A percentile compares a stretch with the other conserved stretches of the same genome.
phyloP scores from a whole-genome alignment of 2,329 filamentous ascomycete genomes.

The Cladosporium oxysporum region DNA sequence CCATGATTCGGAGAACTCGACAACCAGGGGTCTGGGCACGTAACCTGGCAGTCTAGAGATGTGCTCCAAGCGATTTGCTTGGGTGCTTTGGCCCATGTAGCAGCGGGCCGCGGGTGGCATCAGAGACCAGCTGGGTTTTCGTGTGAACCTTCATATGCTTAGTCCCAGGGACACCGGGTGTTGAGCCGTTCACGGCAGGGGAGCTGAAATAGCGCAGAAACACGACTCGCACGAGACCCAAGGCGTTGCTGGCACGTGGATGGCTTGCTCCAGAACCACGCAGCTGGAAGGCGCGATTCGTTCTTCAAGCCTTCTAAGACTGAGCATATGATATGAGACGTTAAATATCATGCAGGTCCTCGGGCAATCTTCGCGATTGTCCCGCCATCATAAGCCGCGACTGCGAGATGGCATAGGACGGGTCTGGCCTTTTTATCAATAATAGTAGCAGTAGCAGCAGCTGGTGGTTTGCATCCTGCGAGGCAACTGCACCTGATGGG shows the following conservation, averaged over 20 bases:
- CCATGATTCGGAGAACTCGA: conserved; percentile 12
- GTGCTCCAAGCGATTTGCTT: conserved; percentile 2
- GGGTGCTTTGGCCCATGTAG: background rate
- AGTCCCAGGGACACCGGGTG: background rate
- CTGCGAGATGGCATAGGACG: background rate
- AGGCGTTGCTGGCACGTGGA: background rate
- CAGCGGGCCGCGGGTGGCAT: background rate
- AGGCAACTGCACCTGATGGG: background rate
- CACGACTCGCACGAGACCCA: background rate
- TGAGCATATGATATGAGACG: background rate
- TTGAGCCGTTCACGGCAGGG: conserved; percentile 1
- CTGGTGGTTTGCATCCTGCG: background rate
- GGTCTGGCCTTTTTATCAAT: background rate
- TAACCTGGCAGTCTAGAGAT: conserved; percentile 5
- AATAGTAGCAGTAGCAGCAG: background rate
- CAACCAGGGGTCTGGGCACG: conserved; percentile 6
- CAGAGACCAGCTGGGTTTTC: background rate
- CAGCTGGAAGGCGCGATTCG: background rate
- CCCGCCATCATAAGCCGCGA: background rate
- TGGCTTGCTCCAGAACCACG: background rate
- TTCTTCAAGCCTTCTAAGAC: background rate
- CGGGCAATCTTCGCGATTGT: background rate
- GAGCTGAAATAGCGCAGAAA: background rate
- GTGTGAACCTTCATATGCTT: conserved; percentile 4
- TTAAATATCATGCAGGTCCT: conserved; percentile 2